Base-by-base conservation (phyloP, 441 rosid genomes). In the Euphorbia celastroides region DNA sequence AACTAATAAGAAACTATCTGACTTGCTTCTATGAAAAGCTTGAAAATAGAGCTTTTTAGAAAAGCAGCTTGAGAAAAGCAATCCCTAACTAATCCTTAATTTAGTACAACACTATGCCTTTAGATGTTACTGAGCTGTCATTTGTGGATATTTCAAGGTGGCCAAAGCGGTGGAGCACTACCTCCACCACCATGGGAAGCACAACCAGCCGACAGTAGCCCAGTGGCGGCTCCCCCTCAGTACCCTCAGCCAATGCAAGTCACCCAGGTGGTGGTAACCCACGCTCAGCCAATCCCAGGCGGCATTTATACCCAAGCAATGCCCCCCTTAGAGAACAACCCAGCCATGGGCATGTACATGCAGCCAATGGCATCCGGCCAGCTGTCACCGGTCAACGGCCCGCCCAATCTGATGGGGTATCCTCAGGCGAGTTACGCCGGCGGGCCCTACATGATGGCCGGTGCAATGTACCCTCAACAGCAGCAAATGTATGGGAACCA, bases 121-220 rank as follows among this genome's bases (percentile, higher is more conserved):
- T 42, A 22, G 56, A 46, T 63, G 25, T 48, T 23, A 60, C 38
- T 62, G 23, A 64, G 17, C 70, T 73, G 19, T 61, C 46, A 25
- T 14, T 78, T 63, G 76, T 76, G 65, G 60, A 50, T 79, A 46
- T 52, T 72, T 77, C 60, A 83, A 92, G 99, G 96, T 82, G 78
- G 84, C 58, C 87, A 84, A 72, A 78, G 74, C 60, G 68, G 71
- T 69, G 78, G 75, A 65, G 80, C 94, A 22, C 82, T 95, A 42
- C 99, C 99, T 66, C 97, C 93, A 22, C 97, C 99, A 31, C 98
- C 99, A 0, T 94, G 99, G 99, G 99, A 94, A 78, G 88, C 94
- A 75, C 97, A 83, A 78, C 73, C 84, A 61, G 85, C 83, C 38
- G 93, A 88, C 62, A 68, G 72, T 51, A 83, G 82, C 75, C 88